Evolutionary conservation across 208 protist genomes (phyloP), one percentile per base, ranked within the genome.

Genomic region (Lotmaria passim): DNA sequence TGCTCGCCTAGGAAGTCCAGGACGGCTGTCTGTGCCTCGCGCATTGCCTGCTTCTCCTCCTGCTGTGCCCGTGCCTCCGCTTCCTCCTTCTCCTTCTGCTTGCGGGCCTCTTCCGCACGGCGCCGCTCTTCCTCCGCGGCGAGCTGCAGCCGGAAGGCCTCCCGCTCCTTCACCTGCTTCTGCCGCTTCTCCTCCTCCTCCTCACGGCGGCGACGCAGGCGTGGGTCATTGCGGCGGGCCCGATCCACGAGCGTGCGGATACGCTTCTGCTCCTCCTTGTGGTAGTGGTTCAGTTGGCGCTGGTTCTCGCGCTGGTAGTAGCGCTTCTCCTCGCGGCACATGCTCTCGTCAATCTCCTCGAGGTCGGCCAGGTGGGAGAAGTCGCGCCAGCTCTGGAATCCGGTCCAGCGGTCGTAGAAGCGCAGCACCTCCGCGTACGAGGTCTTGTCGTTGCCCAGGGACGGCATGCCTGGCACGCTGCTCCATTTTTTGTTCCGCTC

Each of bases 231-330:
- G 66, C 91, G 94, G 7, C 91, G 81, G 5, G 96, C 93, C 19
- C 92, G 73, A 33, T 98, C 94, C 4, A 98, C 91, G 1, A 99
- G 72, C 19, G 80, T 85, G 23, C 78, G 79, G 66, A 99, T 85
- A 31, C 97, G 82, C 65, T 93, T 81, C 62, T 86, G 78, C 83
- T 99, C 97, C 44, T 97, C 86, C 47, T 90, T 89, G 67, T 90
- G 87, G 39, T 82, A 75, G 50, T 94, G 87, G 19, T 62, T 78
- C 51, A 97, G 80, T 47, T 96, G 79, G 24, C 96, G 93, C 41
- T 97, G 93, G 65, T 99, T 99, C 70, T 99, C 89, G n/a, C 94
- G 90, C 69, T 95, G 86, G 86, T 99, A 99, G 86, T 94, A 99
- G 60, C 98, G 88, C 69, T 96, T 97, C 85, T 99, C 98, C 74